A percentile compares a stretch with the other conserved stretches of the same genome.
phyloP scores from a whole-genome alignment of 225 moss, liverwort and hornwort genomes.

The Bryoerythrophyllum caledonicum region DNA sequence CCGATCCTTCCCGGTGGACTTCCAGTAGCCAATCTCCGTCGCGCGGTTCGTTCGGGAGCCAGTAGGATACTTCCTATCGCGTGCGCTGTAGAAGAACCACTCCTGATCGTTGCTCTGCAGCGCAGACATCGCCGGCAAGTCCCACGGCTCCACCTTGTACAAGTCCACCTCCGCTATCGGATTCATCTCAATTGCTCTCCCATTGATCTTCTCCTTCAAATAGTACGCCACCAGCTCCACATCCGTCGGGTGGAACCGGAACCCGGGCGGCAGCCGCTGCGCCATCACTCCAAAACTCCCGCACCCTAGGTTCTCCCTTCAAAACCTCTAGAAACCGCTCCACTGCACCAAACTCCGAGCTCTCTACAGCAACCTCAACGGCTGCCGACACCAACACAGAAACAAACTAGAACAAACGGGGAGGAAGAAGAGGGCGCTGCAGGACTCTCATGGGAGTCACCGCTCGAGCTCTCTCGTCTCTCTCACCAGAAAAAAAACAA shows the following conservation, averaged over 20 bases:
- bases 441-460: no score
- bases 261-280: slow-evolving; percentile 61
- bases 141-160: slow-evolving; percentile 92
- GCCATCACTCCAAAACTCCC: slow-evolving; percentile 11
- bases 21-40: slow-evolving; percentile 86
- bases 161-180: slow-evolving; percentile 69
- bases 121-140: slow-evolving; percentile 49
- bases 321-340: no score
- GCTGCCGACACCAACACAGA: not conserved
- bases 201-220: slow-evolving; percentile 67
- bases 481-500: not conserved
- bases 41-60: slow-evolving; percentile 84
- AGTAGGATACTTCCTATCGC: slow-evolving; percentile 84
- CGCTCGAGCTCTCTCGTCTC: no score
- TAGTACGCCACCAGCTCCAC: slow-evolving; percentile 80
- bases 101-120: slow-evolving; percentile 58
- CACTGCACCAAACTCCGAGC: no score
- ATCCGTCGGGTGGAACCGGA: slow-evolving; percentile 83
- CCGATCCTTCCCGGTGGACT: slow-evolving; percentile 90
- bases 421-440: not conserved
- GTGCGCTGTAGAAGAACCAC: slow-evolving; percentile 91
- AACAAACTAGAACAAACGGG: no score
- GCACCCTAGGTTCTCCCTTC: not conserved
- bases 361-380: not conserved
- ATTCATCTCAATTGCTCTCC: slow-evolving; percentile 46